Evolutionary conservation across 164 flowering plant genomes (phyloP).

Genomic region (Protea cynaroides): DNA sequence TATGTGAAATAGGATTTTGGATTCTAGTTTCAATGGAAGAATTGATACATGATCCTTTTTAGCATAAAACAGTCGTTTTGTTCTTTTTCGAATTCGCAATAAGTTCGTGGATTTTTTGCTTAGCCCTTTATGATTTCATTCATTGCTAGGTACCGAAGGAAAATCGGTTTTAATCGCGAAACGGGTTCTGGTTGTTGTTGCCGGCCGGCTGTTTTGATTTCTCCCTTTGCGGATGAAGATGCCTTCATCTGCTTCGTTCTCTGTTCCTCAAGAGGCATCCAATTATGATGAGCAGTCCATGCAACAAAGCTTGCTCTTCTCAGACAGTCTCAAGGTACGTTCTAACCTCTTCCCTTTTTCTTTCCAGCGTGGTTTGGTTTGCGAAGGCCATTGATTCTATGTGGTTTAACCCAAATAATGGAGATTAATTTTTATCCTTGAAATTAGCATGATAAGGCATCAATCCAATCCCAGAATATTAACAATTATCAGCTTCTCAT

Average conservation of each 20-base stretch:
- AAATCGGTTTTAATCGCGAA: background rate
- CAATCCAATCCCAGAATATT: no score
- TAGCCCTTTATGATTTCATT: background rate
- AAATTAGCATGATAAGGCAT: no score
- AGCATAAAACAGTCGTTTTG: background rate
- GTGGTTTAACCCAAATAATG: no score
- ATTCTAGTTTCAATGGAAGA: no score
- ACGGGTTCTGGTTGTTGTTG: conserved; percentile 3
- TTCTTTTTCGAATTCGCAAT: background rate
- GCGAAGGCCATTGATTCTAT: no score
- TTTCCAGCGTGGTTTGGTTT: no score
- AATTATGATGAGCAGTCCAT: conserved; percentile 77
- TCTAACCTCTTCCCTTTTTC: no score
- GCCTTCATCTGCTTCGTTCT: conserved; percentile 38
- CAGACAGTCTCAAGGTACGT: conserved; percentile 82
- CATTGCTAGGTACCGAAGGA: background rate
- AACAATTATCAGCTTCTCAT: no score
- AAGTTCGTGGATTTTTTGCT: no score
- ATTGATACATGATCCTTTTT: no score
- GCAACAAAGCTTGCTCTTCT: conserved; percentile 82
- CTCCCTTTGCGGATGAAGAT: conserved; percentile 11
- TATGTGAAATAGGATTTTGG: no score
- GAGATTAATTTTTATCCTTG: no score
- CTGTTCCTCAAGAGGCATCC: conserved; percentile 42
- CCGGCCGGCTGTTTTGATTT: conserved; percentile 2